A percentile compares a stretch with the other conserved stretches of the same genome.
phyloP scores from a whole-genome alignment of 2,329 filamentous ascomycete genomes.

The Aureobasidium uvarum region DNA sequence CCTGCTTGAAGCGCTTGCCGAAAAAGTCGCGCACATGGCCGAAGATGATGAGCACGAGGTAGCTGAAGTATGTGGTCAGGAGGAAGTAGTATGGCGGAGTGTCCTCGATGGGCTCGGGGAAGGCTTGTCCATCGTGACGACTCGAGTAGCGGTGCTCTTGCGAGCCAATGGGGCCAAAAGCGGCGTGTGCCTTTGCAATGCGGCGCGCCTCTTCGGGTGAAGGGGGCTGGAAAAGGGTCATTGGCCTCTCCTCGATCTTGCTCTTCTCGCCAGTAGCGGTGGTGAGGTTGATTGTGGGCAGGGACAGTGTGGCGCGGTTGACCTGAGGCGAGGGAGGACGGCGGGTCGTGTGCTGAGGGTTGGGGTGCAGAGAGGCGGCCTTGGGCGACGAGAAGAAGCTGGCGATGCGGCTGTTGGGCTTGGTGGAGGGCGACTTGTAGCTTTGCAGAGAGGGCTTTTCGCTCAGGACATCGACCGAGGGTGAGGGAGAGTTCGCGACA shows the following conservation, averaged over 20 bases:
- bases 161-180: slow-evolving; percentile 83
- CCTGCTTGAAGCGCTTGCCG: slow-evolving; percentile 87
- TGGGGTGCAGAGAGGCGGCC: slow-evolving; percentile 38
- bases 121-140: slow-evolving; percentile 75
- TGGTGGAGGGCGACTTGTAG: slow-evolving; percentile 31
- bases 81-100: slow-evolving; percentile 97
- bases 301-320: slow-evolving; percentile 68
- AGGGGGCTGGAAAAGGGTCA: slow-evolving; percentile 83
- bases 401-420: slow-evolving; percentile 31
- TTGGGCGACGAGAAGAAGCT: slow-evolving; percentile 35
- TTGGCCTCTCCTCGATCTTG: slow-evolving; percentile 68
- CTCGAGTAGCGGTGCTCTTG: slow-evolving; percentile 84
- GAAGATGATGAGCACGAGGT: slow-evolving; percentile 90
- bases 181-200: slow-evolving; percentile 75
- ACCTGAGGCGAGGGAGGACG: slow-evolving; percentile 64
- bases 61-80: slow-evolving; percentile 97
- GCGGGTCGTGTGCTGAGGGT: slow-evolving; percentile 57
- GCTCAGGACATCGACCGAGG: slow-evolving; percentile 51
- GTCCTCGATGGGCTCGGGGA: slow-evolving; percentile 83
- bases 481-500: slow-evolving; percentile 50
- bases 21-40: slow-evolving; percentile 97
- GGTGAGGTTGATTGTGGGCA: slow-evolving; percentile 90
- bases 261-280: slow-evolving; percentile 76
- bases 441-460: slow-evolving; percentile 52
- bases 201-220: slow-evolving; percentile 77